Evolutionary conservation across 805 yeast species (phyloP).

Genomic region (Cephaloascus fragrans): DNA sequence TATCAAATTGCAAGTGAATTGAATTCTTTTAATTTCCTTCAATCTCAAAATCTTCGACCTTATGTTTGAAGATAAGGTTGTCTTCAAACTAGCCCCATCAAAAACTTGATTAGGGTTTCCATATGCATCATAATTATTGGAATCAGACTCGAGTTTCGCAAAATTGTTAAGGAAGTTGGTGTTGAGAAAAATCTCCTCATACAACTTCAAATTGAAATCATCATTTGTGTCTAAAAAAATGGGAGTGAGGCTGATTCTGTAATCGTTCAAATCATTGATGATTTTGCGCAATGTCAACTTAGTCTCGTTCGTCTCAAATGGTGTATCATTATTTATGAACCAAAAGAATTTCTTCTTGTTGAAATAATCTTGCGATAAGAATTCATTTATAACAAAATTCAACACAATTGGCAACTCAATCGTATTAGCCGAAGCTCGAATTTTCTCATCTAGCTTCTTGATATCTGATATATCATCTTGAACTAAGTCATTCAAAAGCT

Average conservation of each 20-base stretch:
- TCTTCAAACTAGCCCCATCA: conserved; percentile 29
- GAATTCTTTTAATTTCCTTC: conserved; percentile 53
- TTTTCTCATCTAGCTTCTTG: conserved; percentile 4
- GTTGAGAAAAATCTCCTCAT: conserved; percentile 46
- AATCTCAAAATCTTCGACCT: conserved; percentile 40
- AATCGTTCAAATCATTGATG: conserved; percentile 49
- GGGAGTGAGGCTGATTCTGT: conserved; percentile 48
- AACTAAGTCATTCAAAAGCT: conserved; percentile 38
- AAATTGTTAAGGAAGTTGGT: conserved; percentile 31
- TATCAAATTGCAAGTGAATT: conserved; percentile 51
- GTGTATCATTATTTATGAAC: conserved; percentile 69
- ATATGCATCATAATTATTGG: background rate
- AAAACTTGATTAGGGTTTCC: conserved; percentile 4
- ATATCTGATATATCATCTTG: conserved; percentile 22
- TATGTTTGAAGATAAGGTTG: conserved; percentile 32
- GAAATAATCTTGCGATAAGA: conserved; percentile 34
- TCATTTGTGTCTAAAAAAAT: conserved; percentile 37
- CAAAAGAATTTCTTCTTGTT: conserved; percentile 54
- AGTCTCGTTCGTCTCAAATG: conserved; percentile 35
- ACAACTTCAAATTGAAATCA: conserved; percentile 28
- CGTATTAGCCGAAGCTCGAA: conserved; percentile 7
- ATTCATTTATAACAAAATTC: conserved; percentile 44
- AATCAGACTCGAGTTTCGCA: conserved; percentile 5
- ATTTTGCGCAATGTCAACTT: conserved; percentile 44
- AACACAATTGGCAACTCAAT: conserved; percentile 26